phyloP scores from a whole-genome alignment of 768 basidiomycete genomes.

The Hygrophoropsis aurantiaca region DNA sequence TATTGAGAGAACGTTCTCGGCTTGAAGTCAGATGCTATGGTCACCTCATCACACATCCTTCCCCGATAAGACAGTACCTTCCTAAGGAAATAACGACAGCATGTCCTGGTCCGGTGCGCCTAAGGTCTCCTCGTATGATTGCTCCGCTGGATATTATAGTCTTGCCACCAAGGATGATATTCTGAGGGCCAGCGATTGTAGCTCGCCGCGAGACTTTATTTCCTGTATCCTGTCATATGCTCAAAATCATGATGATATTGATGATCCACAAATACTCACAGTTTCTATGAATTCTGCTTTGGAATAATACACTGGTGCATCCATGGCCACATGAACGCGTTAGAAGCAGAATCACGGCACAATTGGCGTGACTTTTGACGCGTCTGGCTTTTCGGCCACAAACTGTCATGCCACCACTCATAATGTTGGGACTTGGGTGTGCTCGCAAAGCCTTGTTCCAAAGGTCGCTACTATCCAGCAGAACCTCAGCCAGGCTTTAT shows the following conservation, averaged over 20 bases:
- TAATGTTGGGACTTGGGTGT: constrained; percentile 9
- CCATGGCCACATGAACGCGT: constrained; percentile 46
- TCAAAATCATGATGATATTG: background rate
- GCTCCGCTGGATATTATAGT: constrained; percentile 90
- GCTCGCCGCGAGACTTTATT: constrained; percentile 95
- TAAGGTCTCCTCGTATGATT: constrained; percentile 91
- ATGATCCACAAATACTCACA: constrained; percentile 38
- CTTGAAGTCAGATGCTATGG: constrained; percentile 13
- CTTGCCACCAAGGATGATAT: constrained; percentile 96
- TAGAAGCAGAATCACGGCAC: constrained; percentile 2
- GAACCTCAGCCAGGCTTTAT: too few relatives aligned
- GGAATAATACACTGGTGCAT: constrained; percentile 74
- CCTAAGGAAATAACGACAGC: constrained; percentile 93
- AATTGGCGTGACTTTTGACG: background rate
- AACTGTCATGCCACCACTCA: constrained; percentile 8
- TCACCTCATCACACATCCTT: constrained; percentile 86
- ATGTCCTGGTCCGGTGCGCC: constrained; percentile 86
- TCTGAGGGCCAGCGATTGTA: constrained; percentile 89
- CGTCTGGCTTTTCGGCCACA: background rate
- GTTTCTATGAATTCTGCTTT: constrained; percentile 89
- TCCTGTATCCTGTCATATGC: constrained; percentile 72
- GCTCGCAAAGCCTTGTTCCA: constrained; percentile 15
- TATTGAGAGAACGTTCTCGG: background rate
- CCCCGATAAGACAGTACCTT: constrained; percentile 88
- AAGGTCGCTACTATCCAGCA: constrained; percentile 2